Evolutionary conservation across 148 eudicot genomes (phyloP), one percentile per base, ranked within the genome.

Genomic region (Suaeda aralocaspica): DNA sequence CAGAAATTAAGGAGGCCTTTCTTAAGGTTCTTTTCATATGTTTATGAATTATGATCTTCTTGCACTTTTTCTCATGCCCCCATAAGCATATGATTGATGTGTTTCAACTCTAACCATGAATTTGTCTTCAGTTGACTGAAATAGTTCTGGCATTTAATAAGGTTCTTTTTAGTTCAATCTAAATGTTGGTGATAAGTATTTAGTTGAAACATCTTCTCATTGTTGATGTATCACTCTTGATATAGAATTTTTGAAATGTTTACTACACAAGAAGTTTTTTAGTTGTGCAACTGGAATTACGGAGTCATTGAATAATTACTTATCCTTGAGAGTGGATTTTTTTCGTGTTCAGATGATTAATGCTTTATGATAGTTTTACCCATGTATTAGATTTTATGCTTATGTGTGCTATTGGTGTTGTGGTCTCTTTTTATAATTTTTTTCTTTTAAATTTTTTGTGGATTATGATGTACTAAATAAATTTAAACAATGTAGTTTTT

Each of bases 1-100:
- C 86, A 53, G 89, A 83, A 56, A 85, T 90, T 73, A 67, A 80
- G 72, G 74, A 78, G 74, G 87, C 86, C 72, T 92, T 92, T 83
- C 76, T 75, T 50, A 78, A 92, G 98, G 98, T 90, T 68, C 45
- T 71, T 56, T 39, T 64, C 67, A 21, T 5, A 11, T 36, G 6
- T 31, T 69, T 31, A 70, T 46, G 10, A 18, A 59, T n/a, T n/a
- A n/a, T n/a, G n/a, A n/a, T 36, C 66, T 16, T 57, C 15, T 28
- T 57, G 34, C 34, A 26, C 61, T 26, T 26, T 57, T 12, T 57
- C 7, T 6, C 9, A 4, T 13, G 29, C 28, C 44, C 9, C 5
- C 15, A 3, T 13, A 0, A 11, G 50, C 50, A 15, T 46, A 15
- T 12, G 50, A 14, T 46, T 46, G 15, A 13, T 46, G 19, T 46